These are phyloP conservation scores for Scedosporium dehoogii DNA, from an alignment of 2,329 filamentous ascomycete species.

Conservation along the genomic window DNA sequence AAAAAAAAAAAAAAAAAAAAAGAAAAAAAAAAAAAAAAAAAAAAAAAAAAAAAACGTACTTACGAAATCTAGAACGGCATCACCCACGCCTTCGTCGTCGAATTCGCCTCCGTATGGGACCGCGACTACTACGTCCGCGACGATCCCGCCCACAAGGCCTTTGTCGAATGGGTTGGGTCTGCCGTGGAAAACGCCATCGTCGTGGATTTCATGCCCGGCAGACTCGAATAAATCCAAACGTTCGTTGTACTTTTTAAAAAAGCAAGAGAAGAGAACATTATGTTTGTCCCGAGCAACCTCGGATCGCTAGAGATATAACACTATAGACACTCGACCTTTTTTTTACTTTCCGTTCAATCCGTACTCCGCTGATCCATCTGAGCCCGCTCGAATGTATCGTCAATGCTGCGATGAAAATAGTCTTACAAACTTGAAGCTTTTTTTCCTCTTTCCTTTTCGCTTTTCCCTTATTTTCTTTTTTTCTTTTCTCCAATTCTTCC, in stretches of 20 bases:
- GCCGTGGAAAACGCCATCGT: slow-evolving; percentile 45
- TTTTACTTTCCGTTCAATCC: not conserved
- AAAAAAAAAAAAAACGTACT: too few species aligned
- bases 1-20: too few species aligned
- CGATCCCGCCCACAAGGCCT: slow-evolving; percentile 54
- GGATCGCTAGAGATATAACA: not conserved
- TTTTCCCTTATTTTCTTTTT: too few species aligned
- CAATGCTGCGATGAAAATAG: not conserved
- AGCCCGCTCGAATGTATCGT: not conserved
- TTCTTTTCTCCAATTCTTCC: not conserved
- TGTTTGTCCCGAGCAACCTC: not conserved
- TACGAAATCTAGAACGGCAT: slow-evolving; percentile 33
- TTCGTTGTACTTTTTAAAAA: not conserved
- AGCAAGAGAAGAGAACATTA: not conserved
- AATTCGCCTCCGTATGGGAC: slow-evolving; percentile 55
- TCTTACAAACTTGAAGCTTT: not conserved
- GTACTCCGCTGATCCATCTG: not conserved
- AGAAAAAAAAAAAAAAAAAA: too few species aligned
- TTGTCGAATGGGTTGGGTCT: slow-evolving; percentile 38
- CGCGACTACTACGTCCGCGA: slow-evolving; percentile 57
- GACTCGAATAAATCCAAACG: slow-evolving; percentile 17
- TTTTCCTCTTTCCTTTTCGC: not conserved
- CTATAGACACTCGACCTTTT: not conserved
- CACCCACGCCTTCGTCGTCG: slow-evolving; percentile 59
- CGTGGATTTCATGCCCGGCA: slow-evolving; percentile 45